Conservation (phyloP, 805 yeast genomes). For the Limtongia smithiae region DNA sequence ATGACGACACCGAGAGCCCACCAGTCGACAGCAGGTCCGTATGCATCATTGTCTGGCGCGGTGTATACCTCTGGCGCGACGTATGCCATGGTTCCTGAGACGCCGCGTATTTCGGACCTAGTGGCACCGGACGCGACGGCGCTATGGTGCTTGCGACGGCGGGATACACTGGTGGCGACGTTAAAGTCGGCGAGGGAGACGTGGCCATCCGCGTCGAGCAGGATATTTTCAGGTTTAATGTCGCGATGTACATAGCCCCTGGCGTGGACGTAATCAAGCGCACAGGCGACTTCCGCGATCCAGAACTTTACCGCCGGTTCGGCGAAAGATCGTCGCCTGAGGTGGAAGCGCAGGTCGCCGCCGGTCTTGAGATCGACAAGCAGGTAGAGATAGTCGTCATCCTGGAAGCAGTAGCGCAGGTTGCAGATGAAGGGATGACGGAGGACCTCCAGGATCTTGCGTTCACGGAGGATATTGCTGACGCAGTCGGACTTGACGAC, state of each 20-base stretch:
- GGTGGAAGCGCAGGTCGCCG: slow-evolving; percentile 35
- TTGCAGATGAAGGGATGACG: slow-evolving; percentile 34
- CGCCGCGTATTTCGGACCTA: slow-evolving; percentile 8
- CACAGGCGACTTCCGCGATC: slow-evolving; percentile 35
- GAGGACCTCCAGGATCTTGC: slow-evolving; percentile 31
- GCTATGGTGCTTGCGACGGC: not conserved
- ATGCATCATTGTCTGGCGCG: slow-evolving; percentile 14
- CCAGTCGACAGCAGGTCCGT: slow-evolving; percentile 35
- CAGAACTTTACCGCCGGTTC: slow-evolving; percentile 33
- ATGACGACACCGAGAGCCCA: slow-evolving; percentile 38
- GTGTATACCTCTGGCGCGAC: slow-evolving; percentile 35
- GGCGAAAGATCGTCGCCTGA: slow-evolving; percentile 28
- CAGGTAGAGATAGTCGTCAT: slow-evolving; percentile 29
- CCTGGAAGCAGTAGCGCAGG: slow-evolving; percentile 34
- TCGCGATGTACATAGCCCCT: slow-evolving; percentile 26
- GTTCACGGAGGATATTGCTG: slow-evolving; percentile 31
- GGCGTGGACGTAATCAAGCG: slow-evolving; percentile 30
- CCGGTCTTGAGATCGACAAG: slow-evolving; percentile 34
- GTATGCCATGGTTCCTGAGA: slow-evolving; percentile 33
- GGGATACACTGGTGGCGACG: slow-evolving; percentile 36
- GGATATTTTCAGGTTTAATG: slow-evolving; percentile 39
- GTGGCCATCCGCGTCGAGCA: slow-evolving; percentile 63
- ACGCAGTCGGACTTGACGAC: slow-evolving; percentile 22
- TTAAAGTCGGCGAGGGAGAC: slow-evolving; percentile 55
- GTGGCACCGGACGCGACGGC: not conserved